phyloP scores from a whole-genome alignment of 805 yeast genomes.

The Candida orba region DNA sequence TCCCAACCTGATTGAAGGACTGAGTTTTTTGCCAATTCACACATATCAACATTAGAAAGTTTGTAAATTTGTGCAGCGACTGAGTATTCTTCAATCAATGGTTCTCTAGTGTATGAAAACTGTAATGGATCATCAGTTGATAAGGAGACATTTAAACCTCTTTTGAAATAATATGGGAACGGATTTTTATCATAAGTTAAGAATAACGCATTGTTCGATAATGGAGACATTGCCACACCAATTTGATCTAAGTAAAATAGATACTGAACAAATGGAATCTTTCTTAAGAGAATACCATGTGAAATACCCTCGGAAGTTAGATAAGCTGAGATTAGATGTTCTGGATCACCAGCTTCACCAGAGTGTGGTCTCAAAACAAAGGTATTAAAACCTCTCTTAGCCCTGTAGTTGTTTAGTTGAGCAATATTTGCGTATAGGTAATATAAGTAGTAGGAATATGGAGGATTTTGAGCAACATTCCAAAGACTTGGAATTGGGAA shows the following conservation, averaged over 20 bases:
- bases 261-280: slow-evolving; percentile 92
- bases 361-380: slow-evolving; percentile 96
- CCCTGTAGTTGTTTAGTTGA: slow-evolving; percentile 79
- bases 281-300: slow-evolving; percentile 90
- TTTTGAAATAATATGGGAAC: slow-evolving; percentile 79
- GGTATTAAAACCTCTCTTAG: slow-evolving; percentile 69
- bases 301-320: slow-evolving; percentile 87
- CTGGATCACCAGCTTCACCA: slow-evolving; percentile 99
- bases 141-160: slow-evolving; percentile 89
- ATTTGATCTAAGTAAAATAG: slow-evolving; percentile 89
- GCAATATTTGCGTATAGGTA: slow-evolving; percentile 83
- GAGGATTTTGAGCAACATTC: slow-evolving; percentile 79
- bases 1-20: slow-evolving; percentile 95
- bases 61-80: slow-evolving; percentile 23
- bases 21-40: slow-evolving; percentile 91
- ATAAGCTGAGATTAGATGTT: slow-evolving; percentile 86
- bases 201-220: slow-evolving; percentile 93
- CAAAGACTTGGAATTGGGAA: slow-evolving; percentile 84
- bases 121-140: slow-evolving; percentile 98
- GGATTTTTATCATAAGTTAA: slow-evolving; percentile 97
- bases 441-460: slow-evolving; percentile 93
- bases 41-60: slow-evolving; percentile 20
- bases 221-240: slow-evolving; percentile 97
- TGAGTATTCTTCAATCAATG: slow-evolving; percentile 24
- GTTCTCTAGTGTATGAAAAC: slow-evolving; percentile 94